A percentile compares a stretch with the other conserved stretches of the same genome.
Evolutionary conservation across 352 stramenopile species (phyloP).

Genomic region (Phytophthora pluvialis): DNA sequence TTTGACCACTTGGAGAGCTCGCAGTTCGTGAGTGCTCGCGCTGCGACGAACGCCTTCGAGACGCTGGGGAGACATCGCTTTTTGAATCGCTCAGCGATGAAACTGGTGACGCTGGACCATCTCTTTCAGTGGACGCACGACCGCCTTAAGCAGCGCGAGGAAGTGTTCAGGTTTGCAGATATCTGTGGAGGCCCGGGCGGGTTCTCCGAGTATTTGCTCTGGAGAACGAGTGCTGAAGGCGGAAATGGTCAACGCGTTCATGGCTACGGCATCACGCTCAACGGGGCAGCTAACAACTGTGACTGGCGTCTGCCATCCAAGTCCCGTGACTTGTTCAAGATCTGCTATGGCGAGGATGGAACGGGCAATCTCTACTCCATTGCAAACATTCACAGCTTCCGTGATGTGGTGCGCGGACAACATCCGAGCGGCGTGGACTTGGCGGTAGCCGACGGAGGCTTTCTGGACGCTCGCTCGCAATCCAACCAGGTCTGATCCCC

Average conservation of each 20-base stretch:
- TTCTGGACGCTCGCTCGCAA: conserved; percentile 68
- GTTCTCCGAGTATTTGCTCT: conserved; percentile 85
- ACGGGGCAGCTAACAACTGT: conserved; percentile 45
- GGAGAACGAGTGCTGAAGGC: conserved; percentile 28
- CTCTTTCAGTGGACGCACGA: conserved; percentile 59
- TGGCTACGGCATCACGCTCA: conserved; percentile 78
- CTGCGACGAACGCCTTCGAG: conserved; percentile 63
- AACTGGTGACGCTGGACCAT: conserved; percentile 77
- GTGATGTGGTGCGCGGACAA: conserved; percentile 35
- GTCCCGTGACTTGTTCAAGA: conserved; percentile 36
- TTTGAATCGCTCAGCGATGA: conserved; percentile 85
- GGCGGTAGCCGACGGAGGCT: conserved; percentile 76
- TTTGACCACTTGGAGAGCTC: conserved; percentile 45
- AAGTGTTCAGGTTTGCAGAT: conserved; percentile 70
- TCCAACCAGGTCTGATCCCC: conserved; percentile 60
- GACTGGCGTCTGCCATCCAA: conserved; percentile 49
- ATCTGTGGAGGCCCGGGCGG: conserved; percentile 80
- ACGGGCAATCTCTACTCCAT: conserved; percentile 73
- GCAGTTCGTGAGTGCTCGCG: conserved; percentile 51
- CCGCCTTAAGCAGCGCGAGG: too few species aligned
- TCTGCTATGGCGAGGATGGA: conserved; percentile 73
- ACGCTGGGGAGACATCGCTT: conserved; percentile 64
- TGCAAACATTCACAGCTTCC: conserved; percentile 65
- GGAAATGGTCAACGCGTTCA: conserved; percentile 7
- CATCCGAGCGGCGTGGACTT: conserved; percentile 57